Base-by-base conservation (phyloP, 345 rosid species). In the Eucalyptus shirleyi region DNA sequence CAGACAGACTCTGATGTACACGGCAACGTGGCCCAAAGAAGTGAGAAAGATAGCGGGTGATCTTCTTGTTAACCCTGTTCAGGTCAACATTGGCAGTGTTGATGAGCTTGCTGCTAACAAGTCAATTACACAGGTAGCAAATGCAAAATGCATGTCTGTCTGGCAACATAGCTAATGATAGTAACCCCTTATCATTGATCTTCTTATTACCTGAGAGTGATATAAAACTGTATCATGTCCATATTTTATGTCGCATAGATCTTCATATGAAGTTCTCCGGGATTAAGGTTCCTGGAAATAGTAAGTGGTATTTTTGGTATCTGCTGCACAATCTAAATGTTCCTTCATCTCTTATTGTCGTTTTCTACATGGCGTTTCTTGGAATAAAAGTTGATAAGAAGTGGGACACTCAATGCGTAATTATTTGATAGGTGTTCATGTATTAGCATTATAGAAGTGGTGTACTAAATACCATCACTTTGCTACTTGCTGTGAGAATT, bases 11-110 rank as follows among this genome's bases (percentile, higher is more conserved):
- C 96, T 97, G 83, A 96, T 98, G 99, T 97, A 96, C 90, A 98
- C 99, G 6, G 99, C 99, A 87, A 97, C 98, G 55, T 98, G 98
- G 99, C 99, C 99, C 85, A 98, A 96, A 93, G 99, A 98, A 92
- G 99, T 98, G 30, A 95, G 97, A 90, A 98, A 97, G 93, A 96
- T 97, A 91, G 99, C 98, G 5, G 72, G 93, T 88, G 99, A 97
- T 93, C 97, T 98, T 91, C 97, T 98, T 88, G 95, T 97, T 80
- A 95, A 94, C 90, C 98, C 99, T 82, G 97, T 97, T 69, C 99
- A 97, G 94, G 99, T 98, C 91, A 98, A 97, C 92, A 97, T 98
- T 89, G 99, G 99, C 91, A 96, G 92, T 82, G 99, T 96, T 81
- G 99, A 98, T 90, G 99, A 96, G 93, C 96, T 98, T 91, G 98